Base-by-base conservation (phyloP, 257 asterid species). In the Solanum paucissectum region DNA sequence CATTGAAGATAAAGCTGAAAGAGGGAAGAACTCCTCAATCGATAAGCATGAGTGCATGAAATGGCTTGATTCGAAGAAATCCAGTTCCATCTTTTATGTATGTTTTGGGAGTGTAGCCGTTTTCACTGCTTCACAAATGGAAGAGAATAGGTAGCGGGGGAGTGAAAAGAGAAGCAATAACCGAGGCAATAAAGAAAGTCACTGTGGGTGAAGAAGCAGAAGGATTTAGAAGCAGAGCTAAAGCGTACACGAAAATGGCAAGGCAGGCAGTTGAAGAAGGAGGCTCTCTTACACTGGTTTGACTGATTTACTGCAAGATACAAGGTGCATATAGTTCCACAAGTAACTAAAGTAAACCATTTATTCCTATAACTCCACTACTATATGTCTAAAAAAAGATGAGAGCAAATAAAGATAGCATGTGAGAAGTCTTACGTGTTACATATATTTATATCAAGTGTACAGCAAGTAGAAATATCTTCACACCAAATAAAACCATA, bases 51-150 rank as follows among this genome's bases (percentile, higher is more conserved):
- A 95, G 29, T 92, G 96, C 77, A 20, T 93, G 46, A 69, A 90
- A 0, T 95, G 99, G 99, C 92, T 96, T 3, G 92, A 96, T 62
- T 91, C 94, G 1, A 92, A 90, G 92, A 49, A 77, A 34, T 91
- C 92, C 0, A 85, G 92, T 82, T 95, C 98, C 1, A 95, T 95
- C 0, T 93, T 94, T 34, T 95, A 93, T 79, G 16, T 87, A 4
- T n/a, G 91, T 42, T 89, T 83, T 9, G 86, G 89, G 16, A 83
- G 89, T 73, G 21, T 89, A 13, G 87, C 89, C 2, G n/a, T 32
- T 25, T 73, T 89, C 1, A 75, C 72, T n/a, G 14, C 72, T 2
- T 9, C 29, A 12, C 89, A 87, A 36, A 6, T 89, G 5, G 42
- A 27, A 55, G 4, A 11, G 85, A 25, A 90, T 87, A 79, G 93